Base-by-base conservation (phyloP, 1,284 basidiomycete species). In the Serendipita sp. region DNA sequence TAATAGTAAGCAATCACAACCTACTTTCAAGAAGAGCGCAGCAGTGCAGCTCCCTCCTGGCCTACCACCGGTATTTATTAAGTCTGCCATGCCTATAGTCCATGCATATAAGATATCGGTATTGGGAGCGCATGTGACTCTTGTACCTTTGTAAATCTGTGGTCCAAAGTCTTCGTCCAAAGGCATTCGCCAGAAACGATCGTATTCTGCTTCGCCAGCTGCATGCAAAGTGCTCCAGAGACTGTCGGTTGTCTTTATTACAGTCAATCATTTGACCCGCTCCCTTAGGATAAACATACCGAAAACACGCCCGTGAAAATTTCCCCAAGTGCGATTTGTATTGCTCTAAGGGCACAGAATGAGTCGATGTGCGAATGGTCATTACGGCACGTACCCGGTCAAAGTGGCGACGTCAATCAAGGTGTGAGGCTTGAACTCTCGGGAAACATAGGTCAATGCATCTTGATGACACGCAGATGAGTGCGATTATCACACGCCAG, bases 381-480 rank as follows among this genome's bases (percentile, higher is more conserved):
- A 13, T 30, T 12, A 63, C 38, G 69, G n/a, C 72, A 74, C 29
- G 6, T 5, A 66, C 64, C 77, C 77, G 22, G 88, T 91, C 41
- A 91, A 76, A 1, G 91, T 94, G 8, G 92, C 92, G 34, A 90
- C 87, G 70, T 93, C 91, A 65, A 94, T 81, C 41, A 93, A 75
- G 0, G 88, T 91, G 70, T 88, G 84, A 0, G 91, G 85, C 72
- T 87, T 88, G 77, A 81, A 91, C 60, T 81, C 78, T 4, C 86
- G 84, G 0, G 85, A 82, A n/a, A 83, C 82, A 71, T 93, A 94
- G 72, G 89, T 89, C 60, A 94, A 80, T 2, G 91, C 88, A 71
- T 94, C 91, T 79, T 72, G 70, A n/a, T 70, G 62, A 47, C 41
- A 63, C 2, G 60, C 45, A 34, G 34, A 3, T 53, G 41, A 55